Conservation (phyloP, 352 stramenopile genomes). For the Hyaloperonospora brassicae region DNA sequence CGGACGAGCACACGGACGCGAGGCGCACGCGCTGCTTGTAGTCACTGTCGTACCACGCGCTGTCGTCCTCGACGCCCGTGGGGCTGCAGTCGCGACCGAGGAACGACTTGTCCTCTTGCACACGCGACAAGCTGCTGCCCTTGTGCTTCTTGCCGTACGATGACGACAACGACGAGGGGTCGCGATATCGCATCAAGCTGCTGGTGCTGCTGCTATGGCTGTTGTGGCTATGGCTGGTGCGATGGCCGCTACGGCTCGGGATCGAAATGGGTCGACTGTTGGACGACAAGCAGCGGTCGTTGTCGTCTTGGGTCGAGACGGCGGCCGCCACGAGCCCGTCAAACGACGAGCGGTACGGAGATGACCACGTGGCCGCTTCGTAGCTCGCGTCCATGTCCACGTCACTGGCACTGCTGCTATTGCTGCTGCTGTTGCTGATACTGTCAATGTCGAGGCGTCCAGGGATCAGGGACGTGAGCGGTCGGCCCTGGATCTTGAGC, state of each 20-base stretch:
- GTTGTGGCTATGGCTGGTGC: not conserved
- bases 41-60: slow-evolving; percentile 54
- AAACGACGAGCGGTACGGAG: slow-evolving; percentile 48
- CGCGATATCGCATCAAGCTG: slow-evolving; percentile 24
- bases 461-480: slow-evolving; percentile 70
- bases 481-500: slow-evolving; percentile 51
- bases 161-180: slow-evolving; percentile 23
- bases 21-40: slow-evolving; percentile 64
- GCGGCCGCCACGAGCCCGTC: slow-evolving; percentile 62
- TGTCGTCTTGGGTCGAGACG: slow-evolving; percentile 37
- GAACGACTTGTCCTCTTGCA: slow-evolving; percentile 50
- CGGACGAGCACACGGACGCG: slow-evolving; percentile 68
- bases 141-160: slow-evolving; percentile 41
- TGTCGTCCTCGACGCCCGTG: slow-evolving; percentile 59
- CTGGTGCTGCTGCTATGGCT: slow-evolving; percentile 24
- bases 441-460: slow-evolving; percentile 26
- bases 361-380: slow-evolving; percentile 26
- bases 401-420: slow-evolving; percentile 38
- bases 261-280: slow-evolving; percentile 57
- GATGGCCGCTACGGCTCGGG: slow-evolving; percentile 10
- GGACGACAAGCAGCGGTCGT: slow-evolving; percentile 34
- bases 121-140: slow-evolving; percentile 42
- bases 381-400: slow-evolving; percentile 49
- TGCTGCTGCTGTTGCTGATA: slow-evolving; percentile 46
- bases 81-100: slow-evolving; percentile 54